Evolutionary conservation across 306 rosid species (phyloP), one percentile per base, ranked within the genome.

Genomic region (Dryas drummondii): DNA sequence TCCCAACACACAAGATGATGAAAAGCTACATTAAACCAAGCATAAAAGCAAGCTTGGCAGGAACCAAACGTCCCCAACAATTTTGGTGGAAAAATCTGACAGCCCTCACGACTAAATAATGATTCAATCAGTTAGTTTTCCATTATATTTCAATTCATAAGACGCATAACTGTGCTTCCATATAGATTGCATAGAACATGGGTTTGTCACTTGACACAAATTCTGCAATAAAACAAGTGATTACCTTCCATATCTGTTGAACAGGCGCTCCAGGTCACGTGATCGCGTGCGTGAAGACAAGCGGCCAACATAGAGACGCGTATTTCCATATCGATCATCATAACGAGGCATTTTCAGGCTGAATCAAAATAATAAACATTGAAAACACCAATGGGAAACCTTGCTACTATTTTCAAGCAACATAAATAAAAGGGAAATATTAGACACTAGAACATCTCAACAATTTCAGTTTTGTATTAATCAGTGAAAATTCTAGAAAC

Each of bases 161-260:
- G 27, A 57, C 48, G 7, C 42, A 70, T 2, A 11, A 70, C 11
- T 41, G 40, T 5, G 16, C 16, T 16, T 32, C 26, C 27, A 53
- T n/a, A 56, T 19, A 22, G 1, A 70, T n/a, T 9, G 27, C 62
- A 10, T 3, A 40, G 9, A 69, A 4, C 5, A 16, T 16, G 16
- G 11, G 5, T 40, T 37, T 4, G 32, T 51, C 55, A 51, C 74
- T 53, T 13, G 22, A 66, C 7, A 5, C 49, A 4, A 9, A 27
- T 32, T 32, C 11, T 11, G 5, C 27, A 46, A 3, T 2, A 32
- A 19, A 14, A 9, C 14, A 32, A 47, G 44, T 16, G 4, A 32
- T 63, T 87, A 91, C 97, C 92, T 84, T 65, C 97, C 97, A 74
- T 89, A 91, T 86, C 91, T 72, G 82, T 87, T 83, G 74, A 91